phyloP scores from a whole-genome alignment of 2,329 filamentous ascomycete species.

The Blastomyces percursus region DNA sequence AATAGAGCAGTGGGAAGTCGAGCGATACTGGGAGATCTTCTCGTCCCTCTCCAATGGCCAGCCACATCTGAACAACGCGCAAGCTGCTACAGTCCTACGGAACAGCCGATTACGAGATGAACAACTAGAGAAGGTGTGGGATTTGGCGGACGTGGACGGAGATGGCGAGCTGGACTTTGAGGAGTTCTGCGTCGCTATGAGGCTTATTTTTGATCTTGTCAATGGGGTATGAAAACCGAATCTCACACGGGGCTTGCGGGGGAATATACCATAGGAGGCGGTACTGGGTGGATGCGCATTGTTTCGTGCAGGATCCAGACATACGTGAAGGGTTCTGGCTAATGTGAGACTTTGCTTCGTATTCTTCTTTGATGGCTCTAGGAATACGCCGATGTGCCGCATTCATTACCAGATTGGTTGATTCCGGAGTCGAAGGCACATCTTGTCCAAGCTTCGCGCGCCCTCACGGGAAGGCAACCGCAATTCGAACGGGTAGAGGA shows the following conservation, averaged over 20 bases:
- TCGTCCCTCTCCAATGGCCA: constrained; percentile 54
- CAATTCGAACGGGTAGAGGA: constrained; percentile 76
- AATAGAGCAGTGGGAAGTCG: constrained; percentile 65
- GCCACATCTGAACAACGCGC: constrained; percentile 54
- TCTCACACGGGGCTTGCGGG: background rate
- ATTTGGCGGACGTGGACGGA: constrained; percentile 91
- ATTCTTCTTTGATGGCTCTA: constrained; percentile 25
- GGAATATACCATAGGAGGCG: background rate
- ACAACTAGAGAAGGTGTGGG: constrained; percentile 96
- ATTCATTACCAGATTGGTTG: constrained; percentile 82
- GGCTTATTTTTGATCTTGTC: constrained; percentile 91
- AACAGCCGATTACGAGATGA: constrained; percentile 62
- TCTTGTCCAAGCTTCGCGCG: constrained; percentile 71
- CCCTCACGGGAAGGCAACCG: constrained; percentile 65
- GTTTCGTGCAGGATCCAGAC: background rate
- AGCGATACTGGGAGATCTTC: constrained; percentile 74
- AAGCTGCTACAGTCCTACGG: constrained; percentile 61
- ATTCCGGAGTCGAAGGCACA: constrained; percentile 91
- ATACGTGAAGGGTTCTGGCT: background rate
- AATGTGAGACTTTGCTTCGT: background rate
- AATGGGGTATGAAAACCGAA: constrained; percentile 60
- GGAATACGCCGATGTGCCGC: constrained; percentile 86
- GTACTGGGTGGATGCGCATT: background rate
- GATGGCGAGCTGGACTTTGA: constrained; percentile 98
- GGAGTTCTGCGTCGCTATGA: constrained; percentile 98